phyloP scores from a whole-genome alignment of 2,329 filamentous ascomycete species.

The Fusarium incarnatum region DNA sequence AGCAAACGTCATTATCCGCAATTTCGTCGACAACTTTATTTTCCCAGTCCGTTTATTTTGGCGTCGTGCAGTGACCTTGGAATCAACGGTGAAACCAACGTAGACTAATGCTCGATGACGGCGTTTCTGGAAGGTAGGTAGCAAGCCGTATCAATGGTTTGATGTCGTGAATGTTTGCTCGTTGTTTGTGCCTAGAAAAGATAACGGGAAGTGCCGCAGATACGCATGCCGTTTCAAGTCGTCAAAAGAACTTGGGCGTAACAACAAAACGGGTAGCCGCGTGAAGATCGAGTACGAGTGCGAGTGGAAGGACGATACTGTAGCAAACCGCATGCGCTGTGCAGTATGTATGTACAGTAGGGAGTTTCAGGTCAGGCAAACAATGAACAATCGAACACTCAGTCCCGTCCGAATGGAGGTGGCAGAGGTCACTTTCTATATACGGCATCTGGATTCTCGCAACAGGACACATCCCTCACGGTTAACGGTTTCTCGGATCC shows the following conservation, averaged over 20 bases:
- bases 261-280: constrained; percentile 16
- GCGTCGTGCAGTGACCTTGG: constrained; percentile 3
- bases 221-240: constrained; percentile 1
- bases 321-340: constrained; percentile 17
- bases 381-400: background rate
- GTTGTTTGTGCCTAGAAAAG: constrained; percentile 11
- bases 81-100: constrained; percentile 9
- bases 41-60: constrained; percentile 1
- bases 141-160: background rate
- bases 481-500: constrained; percentile 18
- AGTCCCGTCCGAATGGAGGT: constrained; percentile 8
- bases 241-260: constrained; percentile 14
- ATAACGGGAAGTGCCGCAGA: constrained; percentile 22
- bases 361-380: constrained; percentile 40
- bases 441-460: constrained; percentile 28
- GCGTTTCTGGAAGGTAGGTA: constrained; percentile 5
- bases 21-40: constrained; percentile 20
- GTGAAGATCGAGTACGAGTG: constrained; percentile 27
- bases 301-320: constrained; percentile 22
- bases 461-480: constrained; percentile 18
- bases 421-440: constrained; percentile 47
- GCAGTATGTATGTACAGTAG: constrained; percentile 9
- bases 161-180: background rate
- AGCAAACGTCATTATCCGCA: constrained; percentile 30
- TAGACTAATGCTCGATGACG: constrained; percentile 4